phyloP scores from a whole-genome alignment of 768 basidiomycete species.

The Panus rudis region DNA sequence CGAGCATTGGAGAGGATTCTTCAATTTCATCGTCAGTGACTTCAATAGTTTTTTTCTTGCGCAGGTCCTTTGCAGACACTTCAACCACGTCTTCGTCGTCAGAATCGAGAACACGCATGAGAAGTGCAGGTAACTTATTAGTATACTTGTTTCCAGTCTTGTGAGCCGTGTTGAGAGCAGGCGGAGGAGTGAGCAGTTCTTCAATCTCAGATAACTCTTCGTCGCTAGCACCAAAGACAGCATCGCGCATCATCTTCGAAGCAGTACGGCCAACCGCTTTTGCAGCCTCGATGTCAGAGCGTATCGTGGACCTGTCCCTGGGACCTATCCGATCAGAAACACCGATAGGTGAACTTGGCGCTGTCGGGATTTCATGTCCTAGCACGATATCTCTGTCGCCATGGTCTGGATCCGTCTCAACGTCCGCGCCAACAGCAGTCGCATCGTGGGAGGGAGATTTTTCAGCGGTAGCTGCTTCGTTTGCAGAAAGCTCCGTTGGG shows the following conservation, averaged over 20 bases:
- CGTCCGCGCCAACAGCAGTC: too few relatives aligned
- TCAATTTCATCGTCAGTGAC: slow-evolving; percentile 11
- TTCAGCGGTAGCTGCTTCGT: neutral
- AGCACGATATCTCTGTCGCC: too few relatives aligned
- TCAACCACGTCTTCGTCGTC: slow-evolving; percentile 17
- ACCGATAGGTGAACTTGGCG: neutral
- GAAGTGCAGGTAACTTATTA: slow-evolving; percentile 1
- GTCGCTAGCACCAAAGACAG: slow-evolving; percentile 17
- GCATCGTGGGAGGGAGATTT: too few relatives aligned
- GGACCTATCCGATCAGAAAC: neutral
- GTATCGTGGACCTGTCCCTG: neutral
- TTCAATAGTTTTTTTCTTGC: neutral
- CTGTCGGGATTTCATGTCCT: too few relatives aligned
- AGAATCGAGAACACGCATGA: slow-evolving; percentile 15
- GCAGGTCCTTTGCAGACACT: slow-evolving; percentile 1
- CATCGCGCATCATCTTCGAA: slow-evolving; percentile 13
- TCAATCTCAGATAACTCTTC: slow-evolving; percentile 20
- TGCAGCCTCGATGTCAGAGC: neutral
- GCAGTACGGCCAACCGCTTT: slow-evolving; percentile 16
- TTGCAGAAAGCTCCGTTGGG: neutral
- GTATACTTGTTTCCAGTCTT: neutral
- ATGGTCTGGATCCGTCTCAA: too few relatives aligned
- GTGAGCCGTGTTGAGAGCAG: neutral
- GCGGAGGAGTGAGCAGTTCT: slow-evolving; percentile 4
- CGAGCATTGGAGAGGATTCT: slow-evolving; percentile 3